Evolutionary conservation across 805 yeast genomes (phyloP), one percentile per base, ranked within the genome.

Genomic region (Komagataella pseudopastoris): DNA sequence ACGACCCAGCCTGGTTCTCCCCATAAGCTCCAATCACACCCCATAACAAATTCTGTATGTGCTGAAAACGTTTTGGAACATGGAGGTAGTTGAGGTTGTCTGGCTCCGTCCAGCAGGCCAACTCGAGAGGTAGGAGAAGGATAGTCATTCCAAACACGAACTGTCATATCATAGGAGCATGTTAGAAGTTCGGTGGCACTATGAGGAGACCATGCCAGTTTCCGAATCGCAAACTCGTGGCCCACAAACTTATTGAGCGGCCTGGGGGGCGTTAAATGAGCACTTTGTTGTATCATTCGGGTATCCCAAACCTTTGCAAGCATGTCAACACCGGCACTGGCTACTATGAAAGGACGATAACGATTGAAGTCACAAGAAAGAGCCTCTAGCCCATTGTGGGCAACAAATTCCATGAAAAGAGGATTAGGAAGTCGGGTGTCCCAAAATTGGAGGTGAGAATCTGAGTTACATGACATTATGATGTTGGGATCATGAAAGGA

Each of bases 1-100:
- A 93, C 95, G 16, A 85, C 89, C 89, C 93, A 90, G 1, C 97
- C 97, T 1, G 93, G 95, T 58, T 81, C 83, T 2, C 98, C 99
- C 97, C 97, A 91, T 50, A 93, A 66, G 56, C 95, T 84, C 86
- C 96, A 93, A 69, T 93, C 98, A 56, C 90, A 85, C 16, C 95
- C 97, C 58, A 86, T 79, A 1, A 85, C 96, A 68, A 91, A 91
- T 70, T 91, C 99, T 24, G 80, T 75, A 68, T 93, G 98, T 51
- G 66, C 68, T 20, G 75, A 71, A 71, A 88, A 87, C 16, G 75
- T 74, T 6, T 77, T 78, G 44, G 72, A 66, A 44, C 82, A 71
- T 0, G 85, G 85, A 20, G 70, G 70, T 17, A 75, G 72, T 47
- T 71, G 72, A 50, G 67, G 71, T 45, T 74, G 55, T 49, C 75